These are phyloP conservation scores for Eimeria maxima DNA, from an alignment of 169 alveolate species.

Conservation along the genomic window DNA sequence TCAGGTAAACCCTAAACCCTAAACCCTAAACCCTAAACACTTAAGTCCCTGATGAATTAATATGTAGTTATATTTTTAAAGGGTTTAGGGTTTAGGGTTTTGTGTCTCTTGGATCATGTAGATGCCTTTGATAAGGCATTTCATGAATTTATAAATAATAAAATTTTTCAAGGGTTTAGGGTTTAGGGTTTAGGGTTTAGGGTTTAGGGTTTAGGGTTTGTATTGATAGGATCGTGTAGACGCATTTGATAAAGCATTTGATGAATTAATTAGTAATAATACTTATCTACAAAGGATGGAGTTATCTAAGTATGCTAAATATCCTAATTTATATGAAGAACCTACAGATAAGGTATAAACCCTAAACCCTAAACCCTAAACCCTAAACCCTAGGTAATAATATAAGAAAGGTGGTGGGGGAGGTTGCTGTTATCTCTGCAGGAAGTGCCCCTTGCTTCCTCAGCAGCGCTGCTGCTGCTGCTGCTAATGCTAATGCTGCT, in stretches of 20 bases:
- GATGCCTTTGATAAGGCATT: too few relatives aligned
- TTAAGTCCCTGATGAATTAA: too few relatives aligned
- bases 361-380: constrained; percentile 47
- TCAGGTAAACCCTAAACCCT: constrained; percentile 63
- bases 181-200: constrained; percentile 49
- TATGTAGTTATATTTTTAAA: too few relatives aligned
- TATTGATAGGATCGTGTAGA: constrained; percentile 83
- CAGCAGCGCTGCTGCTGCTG: constrained; percentile 45
- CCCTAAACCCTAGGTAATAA: constrained; percentile 17
- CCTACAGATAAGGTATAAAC: constrained; percentile 53
- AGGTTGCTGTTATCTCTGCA: too few relatives aligned
- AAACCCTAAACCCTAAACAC: constrained; percentile 35
- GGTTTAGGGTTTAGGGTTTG: constrained; percentile 24
- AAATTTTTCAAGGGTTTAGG: background rate
- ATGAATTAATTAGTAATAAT: constrained; percentile 85
- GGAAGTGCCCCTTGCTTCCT: background rate
- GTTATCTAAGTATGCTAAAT: constrained; percentile 21
- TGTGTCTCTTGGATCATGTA: background rate
- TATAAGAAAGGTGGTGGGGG: too few relatives aligned
- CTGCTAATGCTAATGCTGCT: constrained; percentile 19
- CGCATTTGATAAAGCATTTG: constrained; percentile 88
- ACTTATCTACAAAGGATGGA: constrained; percentile 84
- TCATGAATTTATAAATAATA: too few relatives aligned
- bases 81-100: background rate
- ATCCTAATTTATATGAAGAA: constrained; percentile 78